Conservation (phyloP, 805 yeast species). For the Starmerella stellata region DNA sequence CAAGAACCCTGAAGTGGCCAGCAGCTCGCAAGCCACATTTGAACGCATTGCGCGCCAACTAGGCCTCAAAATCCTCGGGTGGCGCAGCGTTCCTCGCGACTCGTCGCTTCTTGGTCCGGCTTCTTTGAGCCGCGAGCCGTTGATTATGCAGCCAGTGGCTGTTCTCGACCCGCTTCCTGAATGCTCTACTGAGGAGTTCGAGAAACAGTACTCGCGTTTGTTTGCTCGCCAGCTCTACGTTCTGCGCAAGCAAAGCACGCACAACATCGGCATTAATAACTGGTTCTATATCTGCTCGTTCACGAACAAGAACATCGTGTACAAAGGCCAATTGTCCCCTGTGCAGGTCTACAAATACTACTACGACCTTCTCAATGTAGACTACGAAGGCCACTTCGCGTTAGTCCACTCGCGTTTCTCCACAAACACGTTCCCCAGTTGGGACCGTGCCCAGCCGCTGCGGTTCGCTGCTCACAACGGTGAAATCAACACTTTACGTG, state of each 20-base stretch:
- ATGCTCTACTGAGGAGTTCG: conserved; percentile 24
- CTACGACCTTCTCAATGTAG: conserved; percentile 78
- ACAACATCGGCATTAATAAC: conserved; percentile 80
- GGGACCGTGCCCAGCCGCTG: conserved; percentile 98
- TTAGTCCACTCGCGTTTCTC: conserved; percentile 94
- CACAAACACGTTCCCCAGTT: conserved; percentile 96
- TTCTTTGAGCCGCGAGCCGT: conserved; percentile 81
- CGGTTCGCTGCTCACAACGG: conserved; percentile 97
- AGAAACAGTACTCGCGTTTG: conserved; percentile 39
- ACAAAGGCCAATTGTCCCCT: conserved; percentile 95
- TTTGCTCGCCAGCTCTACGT: conserved; percentile 75
- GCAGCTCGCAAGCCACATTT: conserved; percentile 55
- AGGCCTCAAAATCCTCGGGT: conserved; percentile 70
- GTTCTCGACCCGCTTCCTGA: conserved; percentile 41
- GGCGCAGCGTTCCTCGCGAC: conserved; percentile 92
- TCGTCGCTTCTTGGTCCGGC: conserved; percentile 91
- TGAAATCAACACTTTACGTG: conserved; percentile 91
- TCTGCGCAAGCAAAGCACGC: conserved; percentile 75
- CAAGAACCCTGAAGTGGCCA: conserved; percentile 53
- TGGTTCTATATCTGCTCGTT: conserved; percentile 96
- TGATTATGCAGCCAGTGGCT: conserved; percentile 80
- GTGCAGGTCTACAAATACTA: conserved; percentile 89
- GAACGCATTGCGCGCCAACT: conserved; percentile 60
- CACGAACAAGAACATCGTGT: conserved; percentile 74
- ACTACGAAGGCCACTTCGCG: conserved; percentile 88